These are phyloP conservation scores for Amaranthus tricolor DNA, from an alignment of 179 eudicot species.

Conservation along the genomic window DNA sequence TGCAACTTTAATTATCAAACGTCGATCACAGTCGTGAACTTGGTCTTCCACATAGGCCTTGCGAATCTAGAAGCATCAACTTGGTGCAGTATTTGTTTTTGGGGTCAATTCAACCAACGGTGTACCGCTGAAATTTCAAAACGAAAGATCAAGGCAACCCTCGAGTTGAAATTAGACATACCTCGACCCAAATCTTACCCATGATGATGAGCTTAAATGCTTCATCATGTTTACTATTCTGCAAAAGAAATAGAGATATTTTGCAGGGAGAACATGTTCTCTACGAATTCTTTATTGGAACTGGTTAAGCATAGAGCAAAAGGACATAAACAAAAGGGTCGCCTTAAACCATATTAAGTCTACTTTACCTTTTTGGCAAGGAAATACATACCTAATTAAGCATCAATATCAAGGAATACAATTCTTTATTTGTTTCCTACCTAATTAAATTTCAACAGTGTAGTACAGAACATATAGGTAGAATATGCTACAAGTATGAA, in stretches of 20 bases:
- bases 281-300: conserved; percentile 14
- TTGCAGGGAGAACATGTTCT: conserved; percentile 17
- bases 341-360: conserved; percentile 17
- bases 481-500: too few relatives aligned
- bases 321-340: conserved; percentile 28
- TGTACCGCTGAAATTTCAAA: conserved; percentile 78
- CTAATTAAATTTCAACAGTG: too few relatives aligned
- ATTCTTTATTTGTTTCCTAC: conserved; percentile 10
- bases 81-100: conserved; percentile 68
- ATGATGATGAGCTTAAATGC: conserved; percentile 19
- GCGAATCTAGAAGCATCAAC: conserved; percentile 61
- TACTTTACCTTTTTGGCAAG: conserved; percentile 46
- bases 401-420: conserved; percentile 21
- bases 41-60: conserved; percentile 74
- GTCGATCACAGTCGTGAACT: conserved; percentile 50
- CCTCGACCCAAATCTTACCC: conserved; percentile 64
- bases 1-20: conserved; percentile 29
- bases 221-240: conserved; percentile 21
- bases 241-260: background rate
- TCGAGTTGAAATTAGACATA: conserved; percentile 69
- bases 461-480: too few relatives aligned
- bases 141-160: conserved; percentile 59
- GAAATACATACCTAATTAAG: too few relatives aligned
- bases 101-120: conserved; percentile 85
- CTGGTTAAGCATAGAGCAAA: conserved; percentile 33